Percentiles rank a stretch among this genome's conserved stretches.
phyloP scores from a whole-genome alignment of 805 yeast species.

The Saccharomycopsis sp. region DNA sequence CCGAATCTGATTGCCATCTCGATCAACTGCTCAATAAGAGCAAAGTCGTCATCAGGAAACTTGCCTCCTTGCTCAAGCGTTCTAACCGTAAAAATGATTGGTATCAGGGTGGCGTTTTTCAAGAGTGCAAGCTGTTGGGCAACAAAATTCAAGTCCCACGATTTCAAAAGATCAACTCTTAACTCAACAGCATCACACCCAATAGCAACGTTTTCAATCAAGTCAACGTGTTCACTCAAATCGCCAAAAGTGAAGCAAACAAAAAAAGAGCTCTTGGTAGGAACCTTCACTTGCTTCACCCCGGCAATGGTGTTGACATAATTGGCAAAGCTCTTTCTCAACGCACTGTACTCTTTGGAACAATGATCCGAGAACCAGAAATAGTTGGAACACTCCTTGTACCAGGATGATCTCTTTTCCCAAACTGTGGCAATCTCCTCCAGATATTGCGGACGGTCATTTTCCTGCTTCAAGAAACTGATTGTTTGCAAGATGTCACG shows the following conservation, averaged over 20 bases:
- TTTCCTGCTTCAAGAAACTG: conserved; percentile 62
- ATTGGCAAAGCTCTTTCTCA: conserved; percentile 49
- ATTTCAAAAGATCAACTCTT: conserved; percentile 61
- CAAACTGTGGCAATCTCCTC: conserved; percentile 79
- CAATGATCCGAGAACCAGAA: conserved; percentile 74
- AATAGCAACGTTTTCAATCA: conserved; percentile 43
- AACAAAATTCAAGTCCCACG: conserved; percentile 45
- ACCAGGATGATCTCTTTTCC: conserved; percentile 72
- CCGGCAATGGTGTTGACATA: conserved; percentile 62
- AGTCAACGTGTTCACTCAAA: conserved; percentile 35
- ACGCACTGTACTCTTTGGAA: conserved; percentile 41
- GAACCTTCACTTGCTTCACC: conserved; percentile 26
- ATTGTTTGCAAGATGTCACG: conserved; percentile 79
- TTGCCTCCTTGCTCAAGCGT: conserved; percentile 75
- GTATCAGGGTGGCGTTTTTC: conserved; percentile 55
- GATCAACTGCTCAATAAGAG: conserved; percentile 41
- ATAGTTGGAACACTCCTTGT: conserved; percentile 69
- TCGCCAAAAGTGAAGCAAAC: conserved; percentile 67
- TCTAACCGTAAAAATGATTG: conserved; percentile 75
- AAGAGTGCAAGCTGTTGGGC: conserved; percentile 64
- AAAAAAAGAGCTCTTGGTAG: conserved; percentile 48
- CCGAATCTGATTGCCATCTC: conserved; percentile 65
- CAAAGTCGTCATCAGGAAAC: conserved; percentile 53
- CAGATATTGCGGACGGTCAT: conserved; percentile 78
- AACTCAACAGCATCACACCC: conserved; percentile 82